Evolutionary conservation across 768 basidiomycete species (phyloP).

Genomic region (Agaricus subrufescens): DNA sequence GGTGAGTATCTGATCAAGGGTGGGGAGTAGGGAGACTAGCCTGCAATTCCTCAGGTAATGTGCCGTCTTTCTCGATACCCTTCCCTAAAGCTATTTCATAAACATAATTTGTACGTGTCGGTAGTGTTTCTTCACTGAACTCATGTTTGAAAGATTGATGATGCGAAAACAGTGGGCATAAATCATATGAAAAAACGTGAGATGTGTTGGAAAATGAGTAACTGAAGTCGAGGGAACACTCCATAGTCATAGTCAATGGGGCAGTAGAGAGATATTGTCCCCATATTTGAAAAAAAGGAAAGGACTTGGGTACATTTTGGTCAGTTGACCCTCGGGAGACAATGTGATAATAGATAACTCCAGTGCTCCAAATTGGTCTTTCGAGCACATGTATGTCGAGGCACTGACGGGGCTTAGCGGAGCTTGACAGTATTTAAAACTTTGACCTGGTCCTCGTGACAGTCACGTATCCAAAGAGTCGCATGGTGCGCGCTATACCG

Average conservation of each 20-base stretch:
- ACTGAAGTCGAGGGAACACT: background rate
- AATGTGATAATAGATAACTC: too few species aligned
- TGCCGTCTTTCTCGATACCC: constrained; percentile 20
- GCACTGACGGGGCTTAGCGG: too few species aligned
- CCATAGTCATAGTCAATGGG: background rate
- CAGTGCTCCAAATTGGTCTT: too few species aligned
- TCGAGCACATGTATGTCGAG: too few species aligned
- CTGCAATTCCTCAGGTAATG: constrained; percentile 25
- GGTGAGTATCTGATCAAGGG: background rate
- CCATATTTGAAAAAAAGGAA: too few species aligned
- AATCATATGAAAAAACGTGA: constrained; percentile 15
- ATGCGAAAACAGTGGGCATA: constrained; percentile 21
- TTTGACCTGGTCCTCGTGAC: too few species aligned
- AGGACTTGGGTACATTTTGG: too few species aligned
- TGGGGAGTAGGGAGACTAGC: constrained; percentile 11
- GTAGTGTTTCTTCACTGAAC: constrained; percentile 23
- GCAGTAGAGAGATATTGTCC: background rate
- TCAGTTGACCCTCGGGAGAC: too few species aligned
- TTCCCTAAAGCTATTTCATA: constrained; percentile 22
- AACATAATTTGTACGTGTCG: constrained; percentile 22
- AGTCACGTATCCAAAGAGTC: too few species aligned
- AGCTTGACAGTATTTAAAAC: too few species aligned
- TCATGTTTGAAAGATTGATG: constrained; percentile 3
- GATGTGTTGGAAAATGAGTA: constrained; percentile 1
- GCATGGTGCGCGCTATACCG: too few species aligned